Percentiles rank a stretch among this genome's conserved stretches.
Evolutionary conservation across 2,329 filamentous ascomycete genomes (phyloP).

Genomic region (Monosporascus cannonballus): DNA sequence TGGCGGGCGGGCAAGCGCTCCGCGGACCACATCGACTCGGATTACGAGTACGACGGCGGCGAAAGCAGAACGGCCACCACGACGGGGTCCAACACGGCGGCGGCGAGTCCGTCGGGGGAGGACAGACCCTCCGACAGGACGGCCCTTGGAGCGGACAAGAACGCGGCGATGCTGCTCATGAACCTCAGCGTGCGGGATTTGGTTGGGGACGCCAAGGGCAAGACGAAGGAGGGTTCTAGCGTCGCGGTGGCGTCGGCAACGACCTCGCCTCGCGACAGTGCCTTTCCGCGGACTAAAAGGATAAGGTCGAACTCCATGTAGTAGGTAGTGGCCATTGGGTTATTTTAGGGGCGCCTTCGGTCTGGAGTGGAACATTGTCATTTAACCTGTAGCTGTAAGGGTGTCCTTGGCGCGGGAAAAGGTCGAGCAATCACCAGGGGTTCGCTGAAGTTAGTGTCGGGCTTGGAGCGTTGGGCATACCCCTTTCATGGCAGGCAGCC

Average conservation of each 20-base stretch:
- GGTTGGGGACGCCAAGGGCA: slow-evolving; percentile 3
- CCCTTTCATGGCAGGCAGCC: neutral
- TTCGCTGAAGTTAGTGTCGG: neutral
- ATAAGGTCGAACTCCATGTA: slow-evolving; percentile 35
- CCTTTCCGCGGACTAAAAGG: slow-evolving; percentile 31
- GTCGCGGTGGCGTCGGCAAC: slow-evolving; percentile 9
- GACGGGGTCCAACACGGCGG: slow-evolving; percentile 1
- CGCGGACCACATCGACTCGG: slow-evolving; percentile 21
- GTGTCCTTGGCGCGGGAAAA: neutral
- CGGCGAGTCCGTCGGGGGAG: neutral
- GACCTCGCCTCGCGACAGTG: slow-evolving; percentile 16
- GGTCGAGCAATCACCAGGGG: too few species aligned
- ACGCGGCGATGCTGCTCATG: slow-evolving; percentile 42
- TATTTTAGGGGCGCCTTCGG: neutral
- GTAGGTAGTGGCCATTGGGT: neutral
- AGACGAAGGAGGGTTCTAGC: neutral
- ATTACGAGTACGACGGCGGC: slow-evolving; percentile 16
- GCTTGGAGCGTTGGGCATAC: neutral
- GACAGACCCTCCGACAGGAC: slow-evolving; percentile 6
- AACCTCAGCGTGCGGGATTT: slow-evolving; percentile 37
- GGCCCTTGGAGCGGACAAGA: slow-evolving; percentile 32
- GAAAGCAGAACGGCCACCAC: slow-evolving; percentile 4
- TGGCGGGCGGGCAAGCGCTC: slow-evolving; percentile 19
- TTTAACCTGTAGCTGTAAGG: neutral
- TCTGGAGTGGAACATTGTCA: neutral